These are phyloP conservation scores for Populus deltoides DNA, from an alignment of 345 rosid species.

Conservation along the genomic window DNA sequence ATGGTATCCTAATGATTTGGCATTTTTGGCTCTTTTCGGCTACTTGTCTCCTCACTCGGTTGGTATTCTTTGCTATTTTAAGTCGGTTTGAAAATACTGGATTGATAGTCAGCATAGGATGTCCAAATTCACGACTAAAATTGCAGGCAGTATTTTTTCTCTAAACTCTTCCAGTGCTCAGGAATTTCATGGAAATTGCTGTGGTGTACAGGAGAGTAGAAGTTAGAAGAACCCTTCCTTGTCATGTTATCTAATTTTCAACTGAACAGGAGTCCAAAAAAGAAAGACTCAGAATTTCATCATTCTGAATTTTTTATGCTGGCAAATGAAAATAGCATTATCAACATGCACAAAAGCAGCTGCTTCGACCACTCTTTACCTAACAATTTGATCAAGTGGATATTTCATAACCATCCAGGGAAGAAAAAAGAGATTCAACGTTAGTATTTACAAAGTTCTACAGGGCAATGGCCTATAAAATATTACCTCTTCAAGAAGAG, in stretches of 20 bases:
- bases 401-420: neutral
- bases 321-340: neutral
- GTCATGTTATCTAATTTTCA: neutral
- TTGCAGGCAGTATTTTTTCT: neutral
- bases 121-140: neutral
- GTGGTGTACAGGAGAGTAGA: neutral
- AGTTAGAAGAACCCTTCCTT: neutral
- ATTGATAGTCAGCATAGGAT: neutral
- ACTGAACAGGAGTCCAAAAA: neutral
- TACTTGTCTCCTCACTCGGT: neutral
- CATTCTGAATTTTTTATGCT: neutral
- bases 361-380: neutral
- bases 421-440: neutral
- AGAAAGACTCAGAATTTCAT: neutral
- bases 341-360: neutral
- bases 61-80: neutral
- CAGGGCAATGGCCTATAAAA: neutral
- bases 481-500: neutral
- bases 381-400: neutral
- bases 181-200: conserved; percentile 5
- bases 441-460: neutral
- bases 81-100: neutral
- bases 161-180: neutral
- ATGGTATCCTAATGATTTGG: neutral
- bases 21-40: conserved; percentile 2